phyloP scores from a whole-genome alignment of 164 flowering plant genomes.

The Magnolia sinica region DNA sequence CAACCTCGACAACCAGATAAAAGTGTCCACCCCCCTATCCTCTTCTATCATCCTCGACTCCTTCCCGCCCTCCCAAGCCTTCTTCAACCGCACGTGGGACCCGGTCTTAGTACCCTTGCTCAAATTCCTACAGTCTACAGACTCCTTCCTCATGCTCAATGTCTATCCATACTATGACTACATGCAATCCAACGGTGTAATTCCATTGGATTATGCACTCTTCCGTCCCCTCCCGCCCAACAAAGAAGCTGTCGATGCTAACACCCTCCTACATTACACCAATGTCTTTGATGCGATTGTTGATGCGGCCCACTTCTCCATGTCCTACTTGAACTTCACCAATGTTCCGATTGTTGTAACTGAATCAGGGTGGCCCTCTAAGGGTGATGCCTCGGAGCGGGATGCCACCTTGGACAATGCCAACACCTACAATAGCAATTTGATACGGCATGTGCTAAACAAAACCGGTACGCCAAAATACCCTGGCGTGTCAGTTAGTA shows the following conservation, averaged over 20 bases:
- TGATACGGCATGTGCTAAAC: conserved; percentile 77
- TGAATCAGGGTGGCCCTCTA: conserved; percentile 88
- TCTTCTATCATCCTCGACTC: conserved; percentile 79
- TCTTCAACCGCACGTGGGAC: conserved; percentile 74
- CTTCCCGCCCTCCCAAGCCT: conserved; percentile 88
- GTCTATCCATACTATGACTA: conserved; percentile 86
- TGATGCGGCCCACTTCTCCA: conserved; percentile 82
- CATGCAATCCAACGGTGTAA: conserved; percentile 72
- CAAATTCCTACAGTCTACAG: conserved; percentile 65
- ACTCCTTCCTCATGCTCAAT: conserved; percentile 76
- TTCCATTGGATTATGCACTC: conserved; percentile 84
- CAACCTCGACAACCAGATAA: conserved; percentile 60
- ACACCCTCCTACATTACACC: conserved; percentile 80
- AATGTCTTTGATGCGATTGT: conserved; percentile 88
- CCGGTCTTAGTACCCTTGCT: conserved; percentile 66
- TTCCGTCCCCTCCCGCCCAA: conserved; percentile 77
- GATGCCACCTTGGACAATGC: conserved; percentile 81
- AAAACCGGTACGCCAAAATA: conserved; percentile 87
- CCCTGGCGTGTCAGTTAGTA: conserved; percentile 74
- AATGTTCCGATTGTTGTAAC: conserved; percentile 67
- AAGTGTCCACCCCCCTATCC: conserved; percentile 75
- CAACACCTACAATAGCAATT: conserved; percentile 79
- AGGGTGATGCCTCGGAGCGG: conserved; percentile 68
- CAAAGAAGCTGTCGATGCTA: conserved; percentile 86
- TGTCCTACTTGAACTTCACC: conserved; percentile 70